Conservation (phyloP, 805 yeast species). For the Grigorovia yakushimaensis region DNA sequence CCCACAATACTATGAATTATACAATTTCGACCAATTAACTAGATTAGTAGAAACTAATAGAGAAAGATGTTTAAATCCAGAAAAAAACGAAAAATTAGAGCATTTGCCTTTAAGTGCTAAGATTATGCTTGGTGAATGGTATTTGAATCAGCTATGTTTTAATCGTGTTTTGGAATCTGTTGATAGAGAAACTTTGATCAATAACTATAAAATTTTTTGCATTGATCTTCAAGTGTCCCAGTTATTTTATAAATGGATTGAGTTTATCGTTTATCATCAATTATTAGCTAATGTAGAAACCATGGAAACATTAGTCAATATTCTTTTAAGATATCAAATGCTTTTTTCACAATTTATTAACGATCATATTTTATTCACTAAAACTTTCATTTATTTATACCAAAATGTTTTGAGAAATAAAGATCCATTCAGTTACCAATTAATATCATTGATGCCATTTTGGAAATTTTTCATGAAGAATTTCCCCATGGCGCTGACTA, state of each 20-base stretch:
- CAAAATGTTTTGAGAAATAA: constrained; percentile 15
- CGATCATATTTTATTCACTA: constrained; percentile 28
- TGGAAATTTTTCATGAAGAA: constrained; percentile 28
- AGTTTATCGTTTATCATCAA: constrained; percentile 26
- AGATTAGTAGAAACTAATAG: constrained; percentile 27
- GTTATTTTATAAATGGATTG: constrained; percentile 29
- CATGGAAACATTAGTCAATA: constrained; percentile 22
- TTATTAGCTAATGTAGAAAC: constrained; percentile 21
- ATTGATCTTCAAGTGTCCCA: constrained; percentile 19
- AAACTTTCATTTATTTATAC: constrained; percentile 24
- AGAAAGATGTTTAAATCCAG: constrained; percentile 2
- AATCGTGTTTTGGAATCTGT: constrained; percentile 11
- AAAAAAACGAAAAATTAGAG: constrained; percentile 9
- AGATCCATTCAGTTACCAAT: constrained; percentile 15
- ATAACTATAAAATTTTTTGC: constrained; percentile 19
- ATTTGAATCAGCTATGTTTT: constrained; percentile 34
- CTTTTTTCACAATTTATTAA: constrained; percentile 31
- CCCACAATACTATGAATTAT: constrained; percentile 25
- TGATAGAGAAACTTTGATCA: constrained; percentile 11
- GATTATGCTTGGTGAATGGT: constrained; percentile 40
- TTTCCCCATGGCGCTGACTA: constrained; percentile 20
- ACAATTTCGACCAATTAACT: constrained; percentile 25
- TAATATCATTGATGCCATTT: constrained; percentile 23
- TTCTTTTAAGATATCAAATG: constrained; percentile 21
- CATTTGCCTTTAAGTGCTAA: constrained; percentile 33